Base-by-base conservation (phyloP, 257 asterid genomes). In the Nicotiana paniculata region DNA sequence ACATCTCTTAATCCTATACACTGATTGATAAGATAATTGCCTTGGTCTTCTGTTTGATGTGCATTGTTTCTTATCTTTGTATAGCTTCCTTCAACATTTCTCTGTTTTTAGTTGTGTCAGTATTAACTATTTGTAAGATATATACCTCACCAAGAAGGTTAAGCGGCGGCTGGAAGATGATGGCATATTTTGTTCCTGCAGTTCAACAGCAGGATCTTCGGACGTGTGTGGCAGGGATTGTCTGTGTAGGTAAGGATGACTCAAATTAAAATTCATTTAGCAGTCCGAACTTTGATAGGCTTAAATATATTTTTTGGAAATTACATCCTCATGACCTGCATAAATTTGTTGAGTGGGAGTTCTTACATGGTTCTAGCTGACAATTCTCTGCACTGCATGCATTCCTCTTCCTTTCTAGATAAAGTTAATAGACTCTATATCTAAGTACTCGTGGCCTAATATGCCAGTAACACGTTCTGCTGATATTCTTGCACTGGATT, bases 121-220 rank as follows among this genome's bases (percentile, higher is more conserved):
- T 80, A 91, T 86, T 95, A 88, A 92, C 90, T 69, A 66, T 33
- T 75, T 67, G 54, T 7, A 85, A 96, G 99, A 93, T 91, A 85
- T 96, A 77, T 94, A 96, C 84, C 89, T 90, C 84, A 90, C 97
- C 9, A 94, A 94, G 93, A 94, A 85, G 91, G 85, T 90, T 43
- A 96, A 93, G 90, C 90, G 84, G 90, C 97, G 97, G 43, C 83
- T 83, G 85, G 93, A 90, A 80, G 99, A 96, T 80, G 98, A 94
- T 89, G 98, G 97, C 80, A 94, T 93, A 82, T 94, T 85, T 79
- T 96, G 99, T 88, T 86, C 95, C 84, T 96, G 99, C 93, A 89
- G 89, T 87, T 88, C 93, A 30, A 76, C 90, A 15, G 54, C 88
- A 77, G 99, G 90, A 85, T 86, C 97, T 82, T 86, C 95, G 58